These are phyloP conservation scores for Tremella fuciformis DNA, from an alignment of 768 basidiomycete genomes.

Conservation along the genomic window DNA sequence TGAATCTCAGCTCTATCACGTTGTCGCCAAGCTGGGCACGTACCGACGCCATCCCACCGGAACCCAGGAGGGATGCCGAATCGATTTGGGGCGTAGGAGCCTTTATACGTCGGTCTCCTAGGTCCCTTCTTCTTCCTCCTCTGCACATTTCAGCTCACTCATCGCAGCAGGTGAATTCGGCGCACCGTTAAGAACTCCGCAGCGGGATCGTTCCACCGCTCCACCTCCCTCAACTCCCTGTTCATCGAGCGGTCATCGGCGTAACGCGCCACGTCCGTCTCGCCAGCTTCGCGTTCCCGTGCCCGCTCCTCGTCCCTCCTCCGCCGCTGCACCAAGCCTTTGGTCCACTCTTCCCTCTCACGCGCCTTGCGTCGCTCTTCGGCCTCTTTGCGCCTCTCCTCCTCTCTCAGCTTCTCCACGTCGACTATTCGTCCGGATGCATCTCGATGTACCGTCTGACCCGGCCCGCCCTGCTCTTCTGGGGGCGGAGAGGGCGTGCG, in stretches of 20 bases:
- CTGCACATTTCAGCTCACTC: conserved; percentile 46
- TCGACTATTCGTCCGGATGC: conserved; percentile 83
- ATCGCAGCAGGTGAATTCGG: background rate
- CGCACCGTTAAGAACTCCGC: conserved; percentile 85
- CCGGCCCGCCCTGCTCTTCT: conserved; percentile 27
- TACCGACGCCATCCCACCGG: conserved; percentile 97
- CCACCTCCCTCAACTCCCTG: conserved; percentile 72
- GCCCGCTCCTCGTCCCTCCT: conserved; percentile 66
- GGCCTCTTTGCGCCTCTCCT: conserved; percentile 74
- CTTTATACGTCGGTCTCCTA: conserved; percentile 75
- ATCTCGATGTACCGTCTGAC: conserved; percentile 88
- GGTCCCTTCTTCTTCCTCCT: conserved; percentile 63
- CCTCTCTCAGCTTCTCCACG: conserved; percentile 75
- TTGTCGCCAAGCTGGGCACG: conserved; percentile 24
- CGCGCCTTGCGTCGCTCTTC: conserved; percentile 82
- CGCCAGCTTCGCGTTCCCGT: conserved; percentile 68
- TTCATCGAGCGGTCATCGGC: conserved; percentile 84
- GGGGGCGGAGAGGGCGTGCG: conserved; percentile 26
- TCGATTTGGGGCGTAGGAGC: conserved; percentile 88
- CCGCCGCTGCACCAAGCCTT: conserved; percentile 84
- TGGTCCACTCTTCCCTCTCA: conserved; percentile 85
- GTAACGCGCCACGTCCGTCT: conserved; percentile 65
- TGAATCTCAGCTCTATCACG: conserved; percentile 43
- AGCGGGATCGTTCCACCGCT: conserved; percentile 97
- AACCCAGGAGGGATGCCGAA: conserved; percentile 94